A percentile compares a stretch with the other conserved stretches of the same genome.
phyloP scores from a whole-genome alignment of 345 rosid species.

The Mallotus nudiflorus region DNA sequence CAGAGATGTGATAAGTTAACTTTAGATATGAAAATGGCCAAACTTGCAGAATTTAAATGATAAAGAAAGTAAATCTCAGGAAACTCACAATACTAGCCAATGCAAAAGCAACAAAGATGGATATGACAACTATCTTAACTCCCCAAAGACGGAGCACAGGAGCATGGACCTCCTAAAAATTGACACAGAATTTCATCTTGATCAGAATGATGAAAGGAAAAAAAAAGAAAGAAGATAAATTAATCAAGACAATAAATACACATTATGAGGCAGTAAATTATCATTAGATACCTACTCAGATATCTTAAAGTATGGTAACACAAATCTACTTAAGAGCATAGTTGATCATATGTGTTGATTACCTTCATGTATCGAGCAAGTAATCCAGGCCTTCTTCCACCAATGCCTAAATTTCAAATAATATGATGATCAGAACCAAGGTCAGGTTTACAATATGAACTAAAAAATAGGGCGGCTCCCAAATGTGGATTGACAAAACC shows the following conservation, averaged over 20 bases:
- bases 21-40: conserved; percentile 4
- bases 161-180: conserved; percentile 77
- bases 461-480: neutral
- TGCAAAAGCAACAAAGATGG: conserved; percentile 70
- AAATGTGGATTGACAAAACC: conserved; percentile 9
- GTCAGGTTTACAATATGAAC: conserved; percentile 16
- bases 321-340: conserved; percentile 3
- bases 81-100: conserved; percentile 85
- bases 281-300: neutral
- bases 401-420: conserved; percentile 52
- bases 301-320: neutral
- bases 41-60: conserved; percentile 2
- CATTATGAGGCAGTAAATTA: neutral
- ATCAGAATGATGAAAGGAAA: conserved; percentile 12
- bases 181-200: conserved; percentile 12
- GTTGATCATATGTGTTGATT: conserved; percentile 15
- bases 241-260: neutral
- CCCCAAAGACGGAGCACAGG: conserved; percentile 78
- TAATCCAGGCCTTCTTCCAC: conserved; percentile 64
- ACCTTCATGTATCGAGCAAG: conserved; percentile 95
- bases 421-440: conserved; percentile 24
- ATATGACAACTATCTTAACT: conserved; percentile 69
- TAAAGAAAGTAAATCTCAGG: conserved; percentile 7
- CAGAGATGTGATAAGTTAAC: conserved; percentile 20
- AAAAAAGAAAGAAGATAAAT: neutral